Evolutionary conservation across 2,329 filamentous ascomycete species (phyloP), one percentile per base, ranked within the genome.

Genomic region (Cladophialophora exuberans): DNA sequence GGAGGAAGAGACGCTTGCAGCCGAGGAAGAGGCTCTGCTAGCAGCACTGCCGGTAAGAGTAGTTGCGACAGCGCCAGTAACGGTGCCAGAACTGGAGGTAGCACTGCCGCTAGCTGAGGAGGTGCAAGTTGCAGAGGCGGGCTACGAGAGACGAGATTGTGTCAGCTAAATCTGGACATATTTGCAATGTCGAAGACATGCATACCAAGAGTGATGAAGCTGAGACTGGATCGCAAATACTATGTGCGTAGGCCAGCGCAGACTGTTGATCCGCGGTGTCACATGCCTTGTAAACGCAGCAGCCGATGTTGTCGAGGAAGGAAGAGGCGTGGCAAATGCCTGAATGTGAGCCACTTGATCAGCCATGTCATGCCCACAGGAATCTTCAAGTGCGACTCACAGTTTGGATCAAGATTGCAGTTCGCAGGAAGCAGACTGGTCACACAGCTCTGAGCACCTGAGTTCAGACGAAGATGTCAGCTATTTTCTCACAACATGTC

Each of bases 211-310:
- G 62, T 45, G 69, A 62, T 26, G 62, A 71, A 44, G 73, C 66
- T 25, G 72, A 72, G 9, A 64, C 72, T 28, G 66, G 64, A 25
- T 65, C 65, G 63, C 74, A 76, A 64, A 76, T 69, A 17, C 66
- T 62, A 48, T 69, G 42, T 20, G 45, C 44, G 38, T 48, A 63
- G 25, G 57, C 58, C 35, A 53, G 63, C 63, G 17, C 68, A 70
- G 73, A 60, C 31, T 73, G 49, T 54, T 81, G 75, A n/a, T 79
- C 75, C 0, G 63, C 62, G 0, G 62, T 20, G 26, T 63, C 61
- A 66, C 81, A 83, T n/a, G 67, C 65, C 1, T 62, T 62, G 15
- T 70, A 65, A 17, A 83, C 68, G 61, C 81, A 83, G 67, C 79
- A 81, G 38, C 76, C 67, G 56, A 83, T 78, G 49, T 65, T 64